phyloP scores from a whole-genome alignment of 1,139 yeast species.

The Saccharomycopsis hybrid region DNA sequence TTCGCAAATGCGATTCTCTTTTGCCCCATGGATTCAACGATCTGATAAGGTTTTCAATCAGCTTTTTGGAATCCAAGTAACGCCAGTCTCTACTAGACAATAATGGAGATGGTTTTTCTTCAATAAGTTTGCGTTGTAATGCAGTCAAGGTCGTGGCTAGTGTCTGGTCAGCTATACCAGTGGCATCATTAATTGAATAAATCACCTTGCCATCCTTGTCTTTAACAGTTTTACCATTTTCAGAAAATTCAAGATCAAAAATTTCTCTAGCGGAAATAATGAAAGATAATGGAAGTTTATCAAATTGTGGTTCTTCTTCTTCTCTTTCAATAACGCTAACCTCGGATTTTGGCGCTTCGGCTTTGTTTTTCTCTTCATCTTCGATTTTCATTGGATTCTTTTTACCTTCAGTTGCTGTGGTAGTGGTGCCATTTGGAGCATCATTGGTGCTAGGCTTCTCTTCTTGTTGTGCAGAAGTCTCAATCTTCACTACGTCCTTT shows the following conservation, averaged over 20 bases:
- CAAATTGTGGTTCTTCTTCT: no score
- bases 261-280: slow-evolving; percentile 25
- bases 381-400: background rate
- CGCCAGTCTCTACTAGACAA: slow-evolving; percentile 58
- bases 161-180: slow-evolving; percentile 23
- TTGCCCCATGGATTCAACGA: slow-evolving; percentile 78
- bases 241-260: slow-evolving; percentile 27
- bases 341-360: background rate
- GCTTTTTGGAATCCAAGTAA: slow-evolving; percentile 53
- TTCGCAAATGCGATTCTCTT: slow-evolving; percentile 61
- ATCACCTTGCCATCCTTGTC: slow-evolving; percentile 20
- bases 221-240: slow-evolving; percentile 17
- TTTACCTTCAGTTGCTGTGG: background rate
- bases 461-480: background rate
- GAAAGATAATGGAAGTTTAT: slow-evolving; percentile 23
- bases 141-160: slow-evolving; percentile 33
- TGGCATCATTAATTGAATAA: slow-evolving; percentile 20
- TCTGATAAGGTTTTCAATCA: slow-evolving; percentile 47
- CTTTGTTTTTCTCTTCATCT: background rate
- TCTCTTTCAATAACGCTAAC: no score
- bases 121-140: slow-evolving; percentile 57
- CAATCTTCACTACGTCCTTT: background rate
- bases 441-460: background rate
- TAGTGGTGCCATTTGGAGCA: background rate
- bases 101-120: slow-evolving; percentile 56